phyloP scores from a whole-genome alignment of 805 yeast species.

The Wickerhamia fluorescens region DNA sequence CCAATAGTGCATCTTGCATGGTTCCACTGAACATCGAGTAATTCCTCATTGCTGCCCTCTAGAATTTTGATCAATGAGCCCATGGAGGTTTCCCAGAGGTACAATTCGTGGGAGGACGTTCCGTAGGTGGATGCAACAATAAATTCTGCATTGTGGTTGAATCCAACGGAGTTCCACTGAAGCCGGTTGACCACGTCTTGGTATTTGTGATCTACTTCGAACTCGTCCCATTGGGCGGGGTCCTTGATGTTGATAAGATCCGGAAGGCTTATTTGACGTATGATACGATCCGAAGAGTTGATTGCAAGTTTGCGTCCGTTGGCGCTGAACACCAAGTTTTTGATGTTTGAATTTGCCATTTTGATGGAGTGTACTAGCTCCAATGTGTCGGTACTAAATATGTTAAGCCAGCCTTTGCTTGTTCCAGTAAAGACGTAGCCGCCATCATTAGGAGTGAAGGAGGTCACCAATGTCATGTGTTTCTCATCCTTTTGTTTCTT shows the following conservation, averaged over 20 bases:
- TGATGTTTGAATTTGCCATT: conserved; percentile 64
- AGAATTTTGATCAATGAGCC: conserved; percentile 85
- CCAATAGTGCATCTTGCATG: conserved; percentile 64
- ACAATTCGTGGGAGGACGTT: conserved; percentile 75
- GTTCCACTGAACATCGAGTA: conserved; percentile 85
- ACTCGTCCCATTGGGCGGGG: conserved; percentile 39
- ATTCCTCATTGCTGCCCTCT: conserved; percentile 87
- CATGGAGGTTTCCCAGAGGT: conserved; percentile 85
- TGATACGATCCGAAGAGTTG: conserved; percentile 71
- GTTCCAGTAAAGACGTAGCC: conserved; percentile 65
- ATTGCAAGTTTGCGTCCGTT: conserved; percentile 59
- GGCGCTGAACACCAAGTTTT: conserved; percentile 53
- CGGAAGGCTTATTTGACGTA: conserved; percentile 53
- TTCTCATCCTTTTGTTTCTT: conserved; percentile 19
- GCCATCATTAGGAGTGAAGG: conserved; percentile 45
- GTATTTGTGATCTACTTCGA: conserved; percentile 72
- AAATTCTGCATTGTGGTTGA: conserved; percentile 72
- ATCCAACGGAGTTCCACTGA: conserved; percentile 80
- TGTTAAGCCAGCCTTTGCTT: conserved; percentile 67
- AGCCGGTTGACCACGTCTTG: conserved; percentile 85
- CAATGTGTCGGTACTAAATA: conserved; percentile 27
- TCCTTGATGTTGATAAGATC: conserved; percentile 27
- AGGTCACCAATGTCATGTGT: conserved; percentile 39
- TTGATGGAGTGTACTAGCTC: conserved; percentile 43
- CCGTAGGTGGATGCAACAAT: conserved; percentile 86